Percentiles rank a stretch among this genome's conserved stretches.
These are phyloP conservation scores for Ustilago trichophora DNA, from an alignment of 1,284 basidiomycete species.

Conservation along the genomic window DNA sequence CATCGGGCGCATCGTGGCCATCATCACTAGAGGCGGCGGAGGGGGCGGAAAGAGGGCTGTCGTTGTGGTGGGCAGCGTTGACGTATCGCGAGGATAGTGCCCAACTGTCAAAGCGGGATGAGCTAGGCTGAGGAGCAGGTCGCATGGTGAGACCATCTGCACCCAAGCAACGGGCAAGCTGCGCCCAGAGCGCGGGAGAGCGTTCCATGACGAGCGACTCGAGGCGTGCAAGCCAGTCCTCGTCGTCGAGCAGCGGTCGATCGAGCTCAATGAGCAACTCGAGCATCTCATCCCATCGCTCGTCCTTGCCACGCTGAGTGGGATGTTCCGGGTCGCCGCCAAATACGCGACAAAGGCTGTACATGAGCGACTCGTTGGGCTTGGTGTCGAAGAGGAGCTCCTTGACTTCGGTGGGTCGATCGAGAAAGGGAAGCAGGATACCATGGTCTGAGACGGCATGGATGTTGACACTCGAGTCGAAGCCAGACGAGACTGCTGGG, in stretches of 20 bases:
- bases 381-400: conserved; percentile 42
- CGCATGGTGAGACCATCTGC: conserved; percentile 28
- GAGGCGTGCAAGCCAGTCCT: conserved; percentile 41
- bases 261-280: conserved; percentile 42
- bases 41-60: conserved; percentile 16
- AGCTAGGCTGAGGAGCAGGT: conserved; percentile 5
- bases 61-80: conserved; percentile 6
- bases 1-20: conserved; percentile 1
- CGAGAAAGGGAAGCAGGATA: conserved; percentile 47
- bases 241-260: conserved; percentile 38
- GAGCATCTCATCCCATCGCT: conserved; percentile 48
- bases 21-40: conserved; percentile 17
- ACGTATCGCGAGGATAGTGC: conserved; percentile 15
- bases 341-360: conserved; percentile 37
- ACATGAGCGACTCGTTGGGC: conserved; percentile 34
- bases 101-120: conserved; percentile 44
- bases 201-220: conserved; percentile 40
- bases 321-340: conserved; percentile 17
- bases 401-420: conserved; percentile 42
- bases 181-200: conserved; percentile 36
- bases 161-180: conserved; percentile 40
- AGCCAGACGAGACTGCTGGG: conserved; percentile 2
- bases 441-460: conserved; percentile 36
- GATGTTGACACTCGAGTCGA: conserved; percentile 37
- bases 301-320: conserved; percentile 21